Base-by-base conservation (phyloP, 169 alveolate genomes). In the Perkinsus marinus region DNA sequence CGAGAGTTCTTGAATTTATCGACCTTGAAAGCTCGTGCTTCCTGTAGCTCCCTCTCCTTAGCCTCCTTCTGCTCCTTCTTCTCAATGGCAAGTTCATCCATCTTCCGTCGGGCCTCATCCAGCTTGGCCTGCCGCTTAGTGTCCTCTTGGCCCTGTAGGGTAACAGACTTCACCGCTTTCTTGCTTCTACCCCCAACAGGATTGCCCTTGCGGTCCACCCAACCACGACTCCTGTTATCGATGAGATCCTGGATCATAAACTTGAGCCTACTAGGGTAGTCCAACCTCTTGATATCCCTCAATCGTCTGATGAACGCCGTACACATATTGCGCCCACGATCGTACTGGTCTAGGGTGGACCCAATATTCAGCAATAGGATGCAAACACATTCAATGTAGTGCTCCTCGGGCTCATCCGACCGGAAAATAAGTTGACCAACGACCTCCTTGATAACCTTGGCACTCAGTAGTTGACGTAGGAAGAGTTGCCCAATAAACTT, bases 401-500 rank as follows among this genome's bases (percentile, higher is more conserved):
- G 97, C 93, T 97, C 98, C 79, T 96, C 96, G 0, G 98, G 98
- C 90, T 94, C 96, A 3, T 97, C 98, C 46, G 93, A 93, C 34
- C 94, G 92, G 92, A 96, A 96, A 22, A 97, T 97, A 36, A 97
- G 94, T 91, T 96, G 98, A 69, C 95, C 94, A n/a, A 96, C 98
- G 39, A 97, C 97, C 92, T 96, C 96, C 68, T 95, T 96, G 90
- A 97, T 97, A 36, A 97, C 95, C 43, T 96, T 96, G 93, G 95
- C 95, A 38, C 97, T 97, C 19, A 97, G 94, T 91, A 97, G 95
- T 93, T 94, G 95, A 30, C 98, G 90, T 92, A 95, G 97, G 93
- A 96, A 97, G 43, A 97, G 95, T 90, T 97, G 98, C 0, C 98
- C 98, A 30, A 97, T 97, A 91, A 97, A 92, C 93, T 96, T 95